Conservation (phyloP, 192 early-diverging fungal genomes). For the Allomyces macrogynus region DNA sequence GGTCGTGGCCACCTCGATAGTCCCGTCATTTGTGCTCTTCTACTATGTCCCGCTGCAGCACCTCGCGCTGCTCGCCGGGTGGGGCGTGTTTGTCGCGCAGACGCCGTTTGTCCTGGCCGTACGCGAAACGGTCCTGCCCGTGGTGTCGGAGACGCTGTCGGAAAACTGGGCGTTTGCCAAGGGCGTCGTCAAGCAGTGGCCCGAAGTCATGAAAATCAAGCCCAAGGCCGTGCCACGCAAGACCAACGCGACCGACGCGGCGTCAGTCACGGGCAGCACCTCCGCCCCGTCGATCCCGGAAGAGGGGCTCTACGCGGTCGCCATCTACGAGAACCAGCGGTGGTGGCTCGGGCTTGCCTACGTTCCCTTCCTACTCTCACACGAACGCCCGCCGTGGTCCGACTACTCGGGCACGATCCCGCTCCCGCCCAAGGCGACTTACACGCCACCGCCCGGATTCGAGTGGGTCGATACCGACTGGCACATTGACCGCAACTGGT, state of each 20-base stretch:
- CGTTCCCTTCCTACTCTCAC: slow-evolving; percentile 40
- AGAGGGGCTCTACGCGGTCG: slow-evolving; percentile 10
- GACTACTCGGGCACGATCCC: slow-evolving; percentile 31
- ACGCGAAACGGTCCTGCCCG: slow-evolving; percentile 15
- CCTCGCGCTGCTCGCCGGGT: slow-evolving; percentile 8
- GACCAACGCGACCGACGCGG: too few species aligned
- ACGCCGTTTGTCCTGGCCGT: slow-evolving; percentile 21
- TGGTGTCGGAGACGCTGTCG: slow-evolving; percentile 10
- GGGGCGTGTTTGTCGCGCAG: slow-evolving; percentile 19
- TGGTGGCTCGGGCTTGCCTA: slow-evolving; percentile 60
- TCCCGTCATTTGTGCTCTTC: slow-evolving; percentile 4
- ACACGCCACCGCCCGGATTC: slow-evolving; percentile 29
- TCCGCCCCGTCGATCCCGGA: slow-evolving; percentile 11
- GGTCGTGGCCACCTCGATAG: neutral
- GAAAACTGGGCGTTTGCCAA: too few species aligned
- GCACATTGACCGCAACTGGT: slow-evolving; percentile 25
- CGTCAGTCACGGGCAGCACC: slow-evolving; percentile 2
- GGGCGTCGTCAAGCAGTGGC: neutral
- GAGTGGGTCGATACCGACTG: slow-evolving; percentile 36
- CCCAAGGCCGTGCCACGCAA: slow-evolving; percentile 1
- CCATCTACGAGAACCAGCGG: slow-evolving; percentile 51
- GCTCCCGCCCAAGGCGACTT: slow-evolving; percentile 26
- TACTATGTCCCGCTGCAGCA: slow-evolving; percentile 3
- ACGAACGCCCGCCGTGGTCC: slow-evolving; percentile 43
- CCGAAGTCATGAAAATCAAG: neutral